Evolutionary conservation across 1,284 basidiomycete genomes (phyloP), one percentile per base, ranked within the genome.

Genomic region (Coniophora puteana): DNA sequence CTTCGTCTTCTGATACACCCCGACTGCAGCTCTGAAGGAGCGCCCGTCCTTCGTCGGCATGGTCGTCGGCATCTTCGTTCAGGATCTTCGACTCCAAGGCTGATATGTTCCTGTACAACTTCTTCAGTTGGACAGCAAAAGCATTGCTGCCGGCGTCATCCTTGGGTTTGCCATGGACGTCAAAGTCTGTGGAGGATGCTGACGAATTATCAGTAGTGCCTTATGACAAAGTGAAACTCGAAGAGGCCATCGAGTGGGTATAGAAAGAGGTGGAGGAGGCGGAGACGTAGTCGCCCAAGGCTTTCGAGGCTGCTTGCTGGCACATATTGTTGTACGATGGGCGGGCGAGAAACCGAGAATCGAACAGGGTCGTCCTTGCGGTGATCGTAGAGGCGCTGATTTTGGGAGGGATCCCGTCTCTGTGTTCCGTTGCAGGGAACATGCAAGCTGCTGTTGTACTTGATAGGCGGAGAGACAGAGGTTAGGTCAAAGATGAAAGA

Each of bases 311-410:
- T n/a, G n/a, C n/a, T n/a, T n/a, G n/a, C n/a, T n/a, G n/a, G n/a
- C n/a, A n/a, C n/a, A n/a, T n/a, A n/a, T n/a, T n/a, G 50, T 34
- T 65, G 3, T 59, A 63, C 1, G 47, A 43, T 2, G 81, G 75
- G 18, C 76, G 75, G 2, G 75, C 64, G 36, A 80, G 73, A 69
- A n/a, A n/a, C n/a, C n/a, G n/a, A n/a, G 61, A 92, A 93, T 6
- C 82, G 76, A 31, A 92, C 78, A 0, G 91, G 88, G 58, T 94
- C 87, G 58, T 94, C 85, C 58, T 85, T 85, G 35, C 85, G 71
- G 45, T 83, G 85, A 57, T 93, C 89, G 45, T 92, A 93, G 0
- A 94, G 73, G 49, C 86, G 83, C 5, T 80, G 74, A 21, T 64
- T 64, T 21, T 39, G 51, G 44, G 50, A 65, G 45, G 49, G 50